These are phyloP conservation scores for Russula sp. DNA, from an alignment of 768 basidiomycete species.

Conservation along the genomic window DNA sequence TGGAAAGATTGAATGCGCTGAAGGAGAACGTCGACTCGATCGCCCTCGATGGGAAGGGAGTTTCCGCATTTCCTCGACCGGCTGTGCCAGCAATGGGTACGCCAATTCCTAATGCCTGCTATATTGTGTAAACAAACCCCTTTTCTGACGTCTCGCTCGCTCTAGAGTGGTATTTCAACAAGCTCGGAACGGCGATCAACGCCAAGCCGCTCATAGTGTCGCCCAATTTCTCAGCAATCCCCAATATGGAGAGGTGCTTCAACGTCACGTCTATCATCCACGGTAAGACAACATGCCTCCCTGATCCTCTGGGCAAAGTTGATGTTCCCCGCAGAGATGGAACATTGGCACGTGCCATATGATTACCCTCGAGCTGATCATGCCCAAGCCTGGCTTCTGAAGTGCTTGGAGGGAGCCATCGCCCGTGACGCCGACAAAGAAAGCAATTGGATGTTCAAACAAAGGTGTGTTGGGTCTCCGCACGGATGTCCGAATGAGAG, in stretches of 20 bases:
- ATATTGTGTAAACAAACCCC: not conserved
- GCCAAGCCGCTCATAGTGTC: constrained; percentile 8
- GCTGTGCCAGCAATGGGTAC: constrained; percentile 20
- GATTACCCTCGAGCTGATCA: constrained; percentile 38
- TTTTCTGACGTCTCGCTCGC: not conserved
- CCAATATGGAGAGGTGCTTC: constrained; percentile 21
- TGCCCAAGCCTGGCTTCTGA: constrained; percentile 43
- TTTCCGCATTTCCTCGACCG: constrained; percentile 11
- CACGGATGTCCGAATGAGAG: not conserved
- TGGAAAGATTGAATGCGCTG: constrained; percentile 12
- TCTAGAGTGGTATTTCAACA: constrained; percentile 19
- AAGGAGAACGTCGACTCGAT: constrained; percentile 15
- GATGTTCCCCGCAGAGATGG: constrained; percentile 41
- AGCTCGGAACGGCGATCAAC: constrained; percentile 6
- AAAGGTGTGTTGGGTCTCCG: constrained; percentile 29
- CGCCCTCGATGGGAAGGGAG: not conserved
- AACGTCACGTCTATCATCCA: constrained; percentile 4
- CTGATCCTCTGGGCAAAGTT: not conserved
- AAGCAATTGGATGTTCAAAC: constrained; percentile 33
- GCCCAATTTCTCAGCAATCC: not conserved
- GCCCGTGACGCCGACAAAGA: constrained; percentile 32
- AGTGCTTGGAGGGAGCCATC: constrained; percentile 32
- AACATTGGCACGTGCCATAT: constrained; percentile 47
- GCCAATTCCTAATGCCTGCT: not conserved
- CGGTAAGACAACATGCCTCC: constrained; percentile 5